A percentile compares a stretch with the other conserved stretches of the same genome.
Evolutionary conservation across 106 monocot genomes (phyloP).

Genomic region (Phalaenopsis aphrodite): DNA sequence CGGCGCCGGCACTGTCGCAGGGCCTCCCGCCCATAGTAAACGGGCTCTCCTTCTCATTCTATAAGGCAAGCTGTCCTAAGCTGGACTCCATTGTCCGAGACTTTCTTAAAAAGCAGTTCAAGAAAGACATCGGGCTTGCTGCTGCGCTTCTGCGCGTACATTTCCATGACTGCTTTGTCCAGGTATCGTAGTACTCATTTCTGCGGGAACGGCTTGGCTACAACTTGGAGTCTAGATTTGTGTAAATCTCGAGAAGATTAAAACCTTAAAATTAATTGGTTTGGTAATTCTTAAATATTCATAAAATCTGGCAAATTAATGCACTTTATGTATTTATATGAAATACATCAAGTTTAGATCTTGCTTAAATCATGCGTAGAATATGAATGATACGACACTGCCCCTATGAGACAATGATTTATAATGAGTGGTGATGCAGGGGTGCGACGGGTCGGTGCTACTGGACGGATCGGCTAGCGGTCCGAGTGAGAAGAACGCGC

Average conservation of each 20-base stretch:
- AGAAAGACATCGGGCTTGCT: conserved; percentile 36
- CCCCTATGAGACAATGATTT: too few relatives aligned
- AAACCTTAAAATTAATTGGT: too few relatives aligned
- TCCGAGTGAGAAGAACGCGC: conserved; percentile 40
- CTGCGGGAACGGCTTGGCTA: too few relatives aligned
- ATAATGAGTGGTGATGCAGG: conserved; percentile 23
- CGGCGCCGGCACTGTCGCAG: not conserved
- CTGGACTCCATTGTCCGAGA: conserved; percentile 23
- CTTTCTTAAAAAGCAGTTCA: conserved; percentile 18
- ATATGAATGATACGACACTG: too few relatives aligned
- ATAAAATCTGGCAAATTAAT: too few relatives aligned
- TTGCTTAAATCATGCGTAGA: too few relatives aligned
- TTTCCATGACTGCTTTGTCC: conserved; percentile 53
- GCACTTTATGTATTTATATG: too few relatives aligned
- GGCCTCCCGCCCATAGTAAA: conserved; percentile 10
- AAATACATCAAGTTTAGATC: too few relatives aligned
- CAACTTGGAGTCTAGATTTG: too few relatives aligned
- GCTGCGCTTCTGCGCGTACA: conserved; percentile 52
- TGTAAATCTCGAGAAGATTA: too few relatives aligned
- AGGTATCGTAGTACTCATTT: not conserved
- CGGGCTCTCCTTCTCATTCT: conserved; percentile 42
- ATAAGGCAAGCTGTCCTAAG: conserved; percentile 31
- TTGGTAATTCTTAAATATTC: too few relatives aligned
- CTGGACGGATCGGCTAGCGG: conserved; percentile 48
- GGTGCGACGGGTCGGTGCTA: conserved; percentile 58